Evolutionary conservation across 2,329 filamentous ascomycete genomes (phyloP), one percentile per base, ranked within the genome.

Genomic region (Arthrobotrys iridis): DNA sequence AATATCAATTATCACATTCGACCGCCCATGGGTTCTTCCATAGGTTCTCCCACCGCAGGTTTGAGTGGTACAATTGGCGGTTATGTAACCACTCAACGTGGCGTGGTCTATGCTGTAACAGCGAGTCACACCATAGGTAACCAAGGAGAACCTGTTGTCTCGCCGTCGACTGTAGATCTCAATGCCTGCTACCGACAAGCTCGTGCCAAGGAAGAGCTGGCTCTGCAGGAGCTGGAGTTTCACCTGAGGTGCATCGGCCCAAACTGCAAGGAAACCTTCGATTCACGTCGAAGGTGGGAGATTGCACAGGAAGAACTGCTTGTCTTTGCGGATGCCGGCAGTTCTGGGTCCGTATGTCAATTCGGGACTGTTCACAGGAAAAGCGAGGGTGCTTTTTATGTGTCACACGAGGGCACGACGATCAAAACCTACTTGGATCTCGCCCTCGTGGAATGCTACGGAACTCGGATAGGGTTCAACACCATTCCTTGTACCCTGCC

Each of bases 241-340:
- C 60, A 74, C 46, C 43, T 74, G 30, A 45, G 70, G 11, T 67
- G n/a, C 18, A 24, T 67, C 40, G 70, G 70, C 11, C 35, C 52
- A 8, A 28, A 7, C 4, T 55, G 50, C 20, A 41, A 22, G 2
- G 62, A 74, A 52, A 62, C 70, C 8, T 41, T 74, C 41, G 62
- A 74, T n/a, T 63, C 70, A 13, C 70, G 70, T 41, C 52, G 70
- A 3, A 74, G 46, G 41, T 74, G 70, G 70, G 70, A 74, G 46
- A 67, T 74, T 13, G 24, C 55, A 24, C 70, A 74, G 30, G 70
- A 74, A 50, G 62, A 74, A 43, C 40, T 74, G 10, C 28, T 74
- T 10, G 37, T 33, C 18, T 48, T 67, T 22, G 46, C 68, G 20
- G 45, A 62, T 20, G 26, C 11, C 18, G 20, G 46, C n/a, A 45